These are phyloP conservation scores for Blastobotrys apis DNA, from an alignment of 1,139 yeast species.

Conservation along the genomic window DNA sequence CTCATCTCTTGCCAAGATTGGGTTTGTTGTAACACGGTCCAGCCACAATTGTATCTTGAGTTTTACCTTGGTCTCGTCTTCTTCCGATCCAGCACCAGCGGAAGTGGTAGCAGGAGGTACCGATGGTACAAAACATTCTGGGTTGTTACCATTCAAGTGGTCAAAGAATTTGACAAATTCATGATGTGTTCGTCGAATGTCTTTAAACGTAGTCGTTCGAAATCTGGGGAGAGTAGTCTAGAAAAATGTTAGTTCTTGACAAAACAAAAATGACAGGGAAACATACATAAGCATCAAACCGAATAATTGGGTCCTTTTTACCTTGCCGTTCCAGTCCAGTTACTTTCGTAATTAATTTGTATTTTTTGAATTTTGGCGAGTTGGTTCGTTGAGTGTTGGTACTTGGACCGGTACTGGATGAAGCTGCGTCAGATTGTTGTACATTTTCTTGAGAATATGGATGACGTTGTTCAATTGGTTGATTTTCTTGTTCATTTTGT, in stretches of 20 bases:
- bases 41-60: conserved; percentile 81
- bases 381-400: not conserved
- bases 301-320: conserved; percentile 47
- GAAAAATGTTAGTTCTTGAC: too few relatives aligned
- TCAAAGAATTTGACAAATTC: conserved; percentile 76
- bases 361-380: conserved; percentile 20
- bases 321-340: conserved; percentile 48
- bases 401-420: not conserved
- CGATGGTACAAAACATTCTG: conserved; percentile 92
- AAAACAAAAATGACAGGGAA: conserved; percentile 13
- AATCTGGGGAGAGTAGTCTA: conserved; percentile 55
- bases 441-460: conserved; percentile 3
- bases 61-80: conserved; percentile 59
- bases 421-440: not conserved
- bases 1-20: conserved; percentile 76
- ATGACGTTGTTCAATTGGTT: conserved; percentile 9
- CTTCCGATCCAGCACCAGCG: conserved; percentile 79
- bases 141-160: conserved; percentile 71
- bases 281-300: conserved; percentile 41
- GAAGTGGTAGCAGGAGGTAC: conserved; percentile 71
- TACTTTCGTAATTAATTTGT: conserved; percentile 40
- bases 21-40: conserved; percentile 65
- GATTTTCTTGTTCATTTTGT: too few relatives aligned
- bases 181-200: conserved; percentile 71
- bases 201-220: conserved; percentile 66